phyloP scores from a whole-genome alignment of 2,329 filamentous ascomycete species.

The Decorospora gaudefroyi region DNA sequence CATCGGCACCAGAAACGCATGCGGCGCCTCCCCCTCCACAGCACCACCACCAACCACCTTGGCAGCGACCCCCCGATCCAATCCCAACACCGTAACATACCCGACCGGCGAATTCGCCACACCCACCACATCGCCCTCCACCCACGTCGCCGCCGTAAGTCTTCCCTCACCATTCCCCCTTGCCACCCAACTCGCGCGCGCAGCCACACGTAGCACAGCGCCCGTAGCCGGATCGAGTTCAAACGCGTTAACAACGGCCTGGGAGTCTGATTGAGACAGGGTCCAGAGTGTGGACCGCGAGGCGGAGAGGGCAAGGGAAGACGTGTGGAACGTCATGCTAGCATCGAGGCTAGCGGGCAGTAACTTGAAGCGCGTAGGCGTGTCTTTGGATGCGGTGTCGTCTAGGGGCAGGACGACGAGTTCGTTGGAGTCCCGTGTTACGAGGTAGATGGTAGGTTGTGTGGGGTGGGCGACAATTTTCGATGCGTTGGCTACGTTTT shows the following conservation, averaged over 20 bases:
- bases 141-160: constrained; percentile 23
- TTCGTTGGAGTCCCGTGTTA: constrained; percentile 27
- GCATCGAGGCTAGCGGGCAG: constrained; percentile 20
- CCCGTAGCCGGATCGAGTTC: constrained; percentile 25
- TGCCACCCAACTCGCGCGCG: constrained; percentile 24
- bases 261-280: constrained; percentile 21
- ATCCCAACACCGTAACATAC: constrained; percentile 23
- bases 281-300: constrained; percentile 29
- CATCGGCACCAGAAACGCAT: constrained; percentile 7
- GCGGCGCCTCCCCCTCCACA: not conserved
- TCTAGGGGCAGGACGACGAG: constrained; percentile 21
- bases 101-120: constrained; percentile 26
- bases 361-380: constrained; percentile 12
- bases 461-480: constrained; percentile 30
- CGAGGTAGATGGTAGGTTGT: constrained; percentile 22
- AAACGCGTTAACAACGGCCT: constrained; percentile 25
- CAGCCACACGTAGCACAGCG: constrained; percentile 20
- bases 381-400: not conserved
- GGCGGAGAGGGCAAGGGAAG: constrained; percentile 22
- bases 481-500: constrained; percentile 23
- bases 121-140: constrained; percentile 21
- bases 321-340: constrained; percentile 18
- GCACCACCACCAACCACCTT: not conserved
- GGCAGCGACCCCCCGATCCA: constrained; percentile 18
- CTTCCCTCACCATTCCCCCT: constrained; percentile 17